Base-by-base conservation (phyloP, 495 filamentous ascomycete species). In the Annulohypoxylon stygium region DNA sequence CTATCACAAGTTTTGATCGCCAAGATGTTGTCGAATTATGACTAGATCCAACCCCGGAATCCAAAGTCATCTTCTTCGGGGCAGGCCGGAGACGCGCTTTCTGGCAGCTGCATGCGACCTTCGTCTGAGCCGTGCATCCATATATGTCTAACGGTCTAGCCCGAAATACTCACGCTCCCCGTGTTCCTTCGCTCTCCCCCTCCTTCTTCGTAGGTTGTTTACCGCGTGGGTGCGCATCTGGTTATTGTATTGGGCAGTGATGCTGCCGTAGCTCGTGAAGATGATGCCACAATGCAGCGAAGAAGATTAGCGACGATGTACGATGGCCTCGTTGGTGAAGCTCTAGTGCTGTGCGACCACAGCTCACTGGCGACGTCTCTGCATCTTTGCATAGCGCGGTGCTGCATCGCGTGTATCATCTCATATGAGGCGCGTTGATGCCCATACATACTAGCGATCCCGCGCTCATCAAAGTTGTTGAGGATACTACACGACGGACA, bases 21-120 rank as follows among this genome's bases (percentile, higher is more conserved):
- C 67, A 75, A 75, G 67, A 75, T 55, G 33, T 14, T 25, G 58
- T 71, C 64, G 67, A 71, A 67, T 70, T 75, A 48, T 75, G 72
- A 75, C 58, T 36, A 75, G 72, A 75, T 75, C 72, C 67, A 71
- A 64, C 72, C 67, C 72, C 67, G 58, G 72, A 61, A 75, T 75
- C 64, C 30, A 66, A 37, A 67, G 25, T 57, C 37, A 51, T 62
- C 43, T 64, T 54, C 23, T 63, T 60, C 72, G 64, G 67, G 62
- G 63, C 45, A 71, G 47, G 43, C 60, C 72, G 72, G 72, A 75
- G 36, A 68, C 72, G 70, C 63, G 63, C 64, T 71, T 73, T 75
- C 64, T 71, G 60, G 67, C 51, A 75, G 63, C 72, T 75, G 72
- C 63, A 75, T 75, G 63, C 72, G 67, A 75, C 66, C 57, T 45